Base-by-base conservation (phyloP, 176 grass and related monocot species). In the Ensete glaucum region DNA sequence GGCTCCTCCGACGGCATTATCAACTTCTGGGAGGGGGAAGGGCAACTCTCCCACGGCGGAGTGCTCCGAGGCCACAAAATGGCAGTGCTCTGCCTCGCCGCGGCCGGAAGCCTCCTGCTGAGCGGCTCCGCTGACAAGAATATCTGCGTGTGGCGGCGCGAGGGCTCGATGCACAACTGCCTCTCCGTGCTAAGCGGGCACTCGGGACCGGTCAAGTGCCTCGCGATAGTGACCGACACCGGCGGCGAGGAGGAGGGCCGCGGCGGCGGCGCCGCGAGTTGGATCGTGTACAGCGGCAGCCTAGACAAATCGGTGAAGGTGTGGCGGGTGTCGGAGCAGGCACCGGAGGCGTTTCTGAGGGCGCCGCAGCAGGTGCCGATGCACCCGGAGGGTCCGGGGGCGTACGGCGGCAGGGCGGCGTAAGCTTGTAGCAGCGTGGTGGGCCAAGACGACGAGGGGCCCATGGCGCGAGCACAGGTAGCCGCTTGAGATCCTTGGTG, bases 231-330 rank as follows among this genome's bases (percentile, higher is more conserved):
- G 21, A 11, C 71, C 9, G 68, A 20, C 8, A 23, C n/a, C 12
- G 53, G 21, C 72, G 25, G 12, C 8, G 72, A 29, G 12, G 53
- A 74, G 11, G 72, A 43, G 3, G 53, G 4, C 21, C 6, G 24
- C 13, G 21, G 23, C 72, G 22, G 19, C 10, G 14, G 1, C 8
- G 43, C 17, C 16, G 17, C 26, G 3, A 57, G 23, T 8, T 57
- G 52, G 72, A 74, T 57, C 72, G 14, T 74, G 23, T 74, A 74
- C 72, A 74, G 72, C 72, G 72, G 72, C 22, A 74, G 72, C 24
- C 53, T 74, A 15, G 72, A 74, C 53, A 74, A 74, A 6, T 74
- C 72, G 22, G 72, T 74, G 20, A 74, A 74, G 72, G 53, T 74
- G 22, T 74, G 72, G 72, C 72, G 22, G 53, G 72, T 74, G 53